Conservation (phyloP, 495 filamentous ascomycete species). For the Penicillium steckii region DNA sequence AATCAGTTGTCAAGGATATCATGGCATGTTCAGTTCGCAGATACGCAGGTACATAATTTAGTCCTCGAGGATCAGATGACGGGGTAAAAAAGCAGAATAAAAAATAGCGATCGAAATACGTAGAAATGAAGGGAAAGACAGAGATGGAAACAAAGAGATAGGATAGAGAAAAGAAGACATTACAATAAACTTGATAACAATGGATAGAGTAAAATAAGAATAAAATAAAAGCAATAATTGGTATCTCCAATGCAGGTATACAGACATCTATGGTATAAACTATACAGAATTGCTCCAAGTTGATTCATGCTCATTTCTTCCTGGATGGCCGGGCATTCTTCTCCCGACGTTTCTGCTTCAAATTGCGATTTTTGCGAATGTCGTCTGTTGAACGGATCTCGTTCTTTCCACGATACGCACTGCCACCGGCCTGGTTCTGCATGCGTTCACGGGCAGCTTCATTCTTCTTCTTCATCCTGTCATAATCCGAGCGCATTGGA, state of each 20-base stretch:
- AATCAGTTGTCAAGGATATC: too few species aligned
- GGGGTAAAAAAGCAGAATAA: too few species aligned
- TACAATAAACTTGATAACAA: too few species aligned
- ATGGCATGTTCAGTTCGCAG: background rate
- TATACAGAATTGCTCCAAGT: conserved; percentile 9
- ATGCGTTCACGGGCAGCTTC: conserved; percentile 77
- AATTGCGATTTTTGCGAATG: conserved; percentile 75
- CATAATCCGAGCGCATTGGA: conserved; percentile 83
- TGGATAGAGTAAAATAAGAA: too few species aligned
- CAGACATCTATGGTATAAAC: background rate
- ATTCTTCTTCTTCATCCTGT: conserved; percentile 86
- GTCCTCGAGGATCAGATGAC: background rate
- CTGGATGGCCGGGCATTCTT: conserved; percentile 88
- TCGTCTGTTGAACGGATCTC: conserved; percentile 82
- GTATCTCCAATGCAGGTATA: conserved; percentile 17
- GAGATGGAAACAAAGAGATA: background rate
- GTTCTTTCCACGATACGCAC: conserved; percentile 67
- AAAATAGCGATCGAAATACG: too few species aligned
- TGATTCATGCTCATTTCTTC: conserved; percentile 38
- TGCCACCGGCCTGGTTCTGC: conserved; percentile 28
- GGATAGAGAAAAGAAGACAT: too few species aligned
- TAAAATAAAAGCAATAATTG: conserved; percentile 8
- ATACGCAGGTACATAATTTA: background rate
- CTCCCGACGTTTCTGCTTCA: conserved; percentile 71
- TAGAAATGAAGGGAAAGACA: too few species aligned